Base-by-base conservation (phyloP, 768 basidiomycete genomes). In the Chiua virens region DNA sequence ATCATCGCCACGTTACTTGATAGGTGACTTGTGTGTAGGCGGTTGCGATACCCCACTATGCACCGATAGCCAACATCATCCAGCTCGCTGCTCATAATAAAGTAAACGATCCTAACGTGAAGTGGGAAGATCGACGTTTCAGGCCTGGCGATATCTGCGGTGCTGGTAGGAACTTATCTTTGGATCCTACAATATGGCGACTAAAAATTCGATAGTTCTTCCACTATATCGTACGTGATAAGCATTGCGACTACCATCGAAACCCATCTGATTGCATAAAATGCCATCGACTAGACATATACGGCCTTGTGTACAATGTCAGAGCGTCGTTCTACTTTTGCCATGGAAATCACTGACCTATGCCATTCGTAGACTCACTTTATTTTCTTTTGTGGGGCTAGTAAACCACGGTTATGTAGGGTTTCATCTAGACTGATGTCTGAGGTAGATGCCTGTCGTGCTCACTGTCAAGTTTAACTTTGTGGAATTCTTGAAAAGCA, bases 261-360 rank as follows among this genome's bases (percentile, higher is more conserved):
- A 30, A 30, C 13, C 11, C 30, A 14, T 30, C 30, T 30, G 27
- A 28, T 28, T 8, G 8, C 27, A 28, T 14, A 32, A 11, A 23
- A 53, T 14, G 14, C 14, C 22, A 28, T 45, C 35, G 52, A 34
- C 50, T 55, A 81, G 85, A 87, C 59, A 85, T 86, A 8, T 87
- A 86, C 62, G 85, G 86, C 15, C 63, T 87, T 21, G 76, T 85
- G 18, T 76, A 84, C 50, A 81, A 79, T 64, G 79, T 83, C 45
- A 54, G 75, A 38, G 8, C n/a, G 37, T 27, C 37, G 0, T 13
- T 56, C 20, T 39, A 6, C 30, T 21, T 45, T 18, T 27, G 1
- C 17, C 18, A 5, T 4, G 8, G 10, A 28, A 4, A 21, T 34
- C 20, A 15, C 40, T 58, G 42, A 55, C 28, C 41, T 28, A 67